Evolutionary conservation across 352 stramenopile genomes (phyloP), one percentile per base, ranked within the genome.

Genomic region (Phytophthora parvispora): DNA sequence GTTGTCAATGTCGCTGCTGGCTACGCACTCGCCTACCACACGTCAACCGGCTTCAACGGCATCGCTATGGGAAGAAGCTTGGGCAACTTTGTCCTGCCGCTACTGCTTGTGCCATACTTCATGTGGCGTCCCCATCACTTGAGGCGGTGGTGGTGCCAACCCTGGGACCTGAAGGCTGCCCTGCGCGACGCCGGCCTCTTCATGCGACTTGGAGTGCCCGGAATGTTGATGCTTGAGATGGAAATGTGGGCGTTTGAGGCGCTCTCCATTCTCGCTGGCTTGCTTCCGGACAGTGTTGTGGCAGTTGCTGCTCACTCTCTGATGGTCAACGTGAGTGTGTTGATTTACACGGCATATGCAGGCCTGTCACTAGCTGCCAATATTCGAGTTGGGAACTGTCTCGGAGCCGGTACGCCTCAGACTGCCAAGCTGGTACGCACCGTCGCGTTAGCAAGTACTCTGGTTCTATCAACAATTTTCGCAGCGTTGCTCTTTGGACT

Each of bases 11-110:
- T 90, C 43, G 65, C 53, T 4, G 42, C 74, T 1, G 87, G 86
- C 1, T 87, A 84, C 60, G 82, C 84, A 31, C 70, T 97, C 20
- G 87, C 89, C 31, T 88, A 84, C 73, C 84, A 31, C 70, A 96
- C 20, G 87, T 88, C 31, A 87, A 84, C 73, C 80, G 87, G 87
- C n/a, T 97, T 90, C 57, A 60, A 90, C 0, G 88, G 86, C 10
- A 90, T 87, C 12, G 84, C 88, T n/a, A 69, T 94, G 22, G 83
- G 80, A 3, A 76, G 83, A 20, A 76, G 74, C 2, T 18, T 92
- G 31, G 75, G 77, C 9, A 79, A 78, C 40, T 51, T 86, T 6
- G 65, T 74, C 31, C 70, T 92, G 12, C 56, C 84, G 0, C 20
- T 85, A 4, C 57, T 70, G 16, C 55, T 92, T 6, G 60, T 87